A percentile compares a stretch with the other conserved stretches of the same genome.
Evolutionary conservation across 2,329 filamentous ascomycete species (phyloP).

Genomic region (Arthrobotrys conoides): DNA sequence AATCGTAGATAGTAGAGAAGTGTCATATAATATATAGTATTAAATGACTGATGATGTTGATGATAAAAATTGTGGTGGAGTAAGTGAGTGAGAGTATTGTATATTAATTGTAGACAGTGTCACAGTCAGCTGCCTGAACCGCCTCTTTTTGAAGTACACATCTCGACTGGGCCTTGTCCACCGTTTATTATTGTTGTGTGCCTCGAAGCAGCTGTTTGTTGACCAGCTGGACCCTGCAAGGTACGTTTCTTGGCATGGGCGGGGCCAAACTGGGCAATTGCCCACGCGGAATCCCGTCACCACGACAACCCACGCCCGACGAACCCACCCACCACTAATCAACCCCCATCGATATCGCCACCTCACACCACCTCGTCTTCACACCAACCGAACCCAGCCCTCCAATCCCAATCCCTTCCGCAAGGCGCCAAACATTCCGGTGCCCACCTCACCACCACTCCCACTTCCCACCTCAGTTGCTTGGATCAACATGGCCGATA

Average conservation of each 20-base stretch:
- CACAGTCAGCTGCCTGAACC: constrained; percentile 31
- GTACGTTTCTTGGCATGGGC: constrained; percentile 30
- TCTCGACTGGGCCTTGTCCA: not conserved
- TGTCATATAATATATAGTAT: no score
- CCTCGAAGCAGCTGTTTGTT: constrained; percentile 58
- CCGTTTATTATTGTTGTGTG: constrained; percentile 42
- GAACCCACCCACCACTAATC: not conserved
- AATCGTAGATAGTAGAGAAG: not conserved
- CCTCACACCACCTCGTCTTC: constrained; percentile 11
- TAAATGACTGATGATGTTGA: not conserved
- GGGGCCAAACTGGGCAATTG: constrained; percentile 17
- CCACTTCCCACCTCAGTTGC: constrained; percentile 15
- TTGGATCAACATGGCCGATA: constrained; percentile 21
- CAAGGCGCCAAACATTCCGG: constrained; percentile 24
- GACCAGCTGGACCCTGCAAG: constrained; percentile 44
- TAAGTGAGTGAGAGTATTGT: not conserved
- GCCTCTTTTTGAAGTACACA: constrained; percentile 32
- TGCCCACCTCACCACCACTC: not conserved
- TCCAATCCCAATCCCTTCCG: constrained; percentile 8
- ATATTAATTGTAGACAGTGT: constrained; percentile 21
- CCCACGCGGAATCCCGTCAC: constrained; percentile 22
- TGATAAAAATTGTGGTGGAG: not conserved
- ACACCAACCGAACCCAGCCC: not conserved
- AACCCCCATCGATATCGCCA: constrained; percentile 11
- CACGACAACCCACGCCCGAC: constrained; percentile 33